Conservation (phyloP, 306 rosid species). For the Ceratonia siliqua region DNA sequence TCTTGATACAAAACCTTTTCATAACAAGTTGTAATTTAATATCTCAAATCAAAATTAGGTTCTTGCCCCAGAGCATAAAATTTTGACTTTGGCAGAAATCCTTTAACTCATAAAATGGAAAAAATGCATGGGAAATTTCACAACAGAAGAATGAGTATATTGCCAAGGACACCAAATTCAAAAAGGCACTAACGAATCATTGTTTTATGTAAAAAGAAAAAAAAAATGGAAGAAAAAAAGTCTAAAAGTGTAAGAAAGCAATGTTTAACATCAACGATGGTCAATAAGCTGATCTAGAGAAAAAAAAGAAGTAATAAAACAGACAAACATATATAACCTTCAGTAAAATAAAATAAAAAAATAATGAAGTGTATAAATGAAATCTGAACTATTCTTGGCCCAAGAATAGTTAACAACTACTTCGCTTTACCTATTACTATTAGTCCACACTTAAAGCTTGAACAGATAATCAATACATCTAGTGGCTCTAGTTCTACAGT, state of each 20-base stretch:
- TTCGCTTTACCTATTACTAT: too few relatives aligned
- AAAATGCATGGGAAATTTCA: not conserved
- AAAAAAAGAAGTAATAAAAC: not conserved
- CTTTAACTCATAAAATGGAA: not conserved
- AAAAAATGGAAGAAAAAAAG: not conserved
- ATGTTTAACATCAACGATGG: not conserved
- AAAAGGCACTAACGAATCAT: not conserved
- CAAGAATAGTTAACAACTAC: not conserved
- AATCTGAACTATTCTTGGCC: not conserved
- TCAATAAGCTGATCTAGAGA: not conserved
- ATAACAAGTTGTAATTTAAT: not conserved
- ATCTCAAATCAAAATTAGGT: not conserved
- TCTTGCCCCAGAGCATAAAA: not conserved
- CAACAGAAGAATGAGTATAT: not conserved
- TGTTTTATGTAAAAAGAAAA: not conserved
- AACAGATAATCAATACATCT: conserved; percentile 9
- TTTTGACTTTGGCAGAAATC: not conserved
- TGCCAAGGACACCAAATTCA: not conserved
- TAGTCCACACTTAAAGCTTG: conserved; percentile 13
- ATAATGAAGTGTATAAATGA: not conserved
- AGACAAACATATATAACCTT: too few relatives aligned
- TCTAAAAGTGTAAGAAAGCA: not conserved
- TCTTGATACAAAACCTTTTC: conserved; percentile 8
- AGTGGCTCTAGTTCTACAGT: not conserved
- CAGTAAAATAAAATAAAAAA: not conserved